Base-by-base conservation (phyloP, 495 filamentous ascomycete species). In the Trichoderma parareesei region DNA sequence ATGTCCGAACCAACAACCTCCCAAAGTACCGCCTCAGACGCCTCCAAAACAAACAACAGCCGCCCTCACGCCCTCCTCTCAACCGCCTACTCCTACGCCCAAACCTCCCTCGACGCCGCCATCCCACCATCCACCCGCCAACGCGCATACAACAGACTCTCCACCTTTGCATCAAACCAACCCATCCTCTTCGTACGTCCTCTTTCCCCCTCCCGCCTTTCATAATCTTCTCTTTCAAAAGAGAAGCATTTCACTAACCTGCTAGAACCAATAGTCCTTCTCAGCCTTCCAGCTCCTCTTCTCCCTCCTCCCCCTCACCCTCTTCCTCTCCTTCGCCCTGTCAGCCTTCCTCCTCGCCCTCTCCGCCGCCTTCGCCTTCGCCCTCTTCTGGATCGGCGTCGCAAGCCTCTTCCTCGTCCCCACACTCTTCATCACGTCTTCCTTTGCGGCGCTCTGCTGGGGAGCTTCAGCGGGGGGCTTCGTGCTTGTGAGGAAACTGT, bases 291-390 rank as follows among this genome's bases (percentile, higher is more conserved):
- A 90, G 67, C 63, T 85, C 38, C 70, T 77, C 64, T 75, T 87
- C 49, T 83, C 82, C 9, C 76, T 81, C 57, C 66, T 88, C 62
- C 88, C 88, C 13, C 41, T 90, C 63, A 70, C 81, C 40, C 73
- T 90, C 49, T 90, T 91, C 78, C 37, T 80, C 63, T 69, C 81
- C 68, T 88, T 89, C 76, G 73, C 77, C 66, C 66, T 83, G 44
- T 79, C 79, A 65, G 77, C 83, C 57, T 69, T 85, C 71, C 66
- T 82, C 69, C 79, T 88, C 73, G 78, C 83, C 37, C 62, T 85
- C 44, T 67, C 83, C 67, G 78, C 76, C 48, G 82, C 82, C 53
- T 63, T 90, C 7, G 63, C 86, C 66, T 87, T 89, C 75, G 81
- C 81, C 8, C 77, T 85, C 62, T 83, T 86, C 73, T 85, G 83